Conservation (phyloP, 371 early-diverging fungal genomes). For the Mortierella sp. region DNA sequence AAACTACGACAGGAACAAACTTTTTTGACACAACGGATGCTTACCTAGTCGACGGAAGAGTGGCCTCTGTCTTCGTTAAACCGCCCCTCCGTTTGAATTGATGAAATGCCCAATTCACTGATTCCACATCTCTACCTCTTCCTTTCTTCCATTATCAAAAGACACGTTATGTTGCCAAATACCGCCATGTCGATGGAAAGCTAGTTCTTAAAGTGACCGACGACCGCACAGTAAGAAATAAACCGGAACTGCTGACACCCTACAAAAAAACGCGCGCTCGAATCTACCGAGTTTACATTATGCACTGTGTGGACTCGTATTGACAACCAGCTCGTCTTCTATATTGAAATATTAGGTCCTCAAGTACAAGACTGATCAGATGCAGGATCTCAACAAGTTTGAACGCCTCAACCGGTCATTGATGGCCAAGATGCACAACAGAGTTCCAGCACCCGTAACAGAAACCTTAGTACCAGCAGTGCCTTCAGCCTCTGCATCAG, state of each 20-base stretch:
- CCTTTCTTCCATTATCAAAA: slow-evolving; percentile 25
- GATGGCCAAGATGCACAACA: slow-evolving; percentile 81
- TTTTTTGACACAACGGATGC: neutral
- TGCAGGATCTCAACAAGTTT: slow-evolving; percentile 80
- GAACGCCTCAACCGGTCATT: slow-evolving; percentile 72
- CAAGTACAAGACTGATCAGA: slow-evolving; percentile 80
- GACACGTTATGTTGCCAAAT: slow-evolving; percentile 80
- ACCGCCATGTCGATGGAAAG: slow-evolving; percentile 78
- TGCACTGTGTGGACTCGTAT: too few relatives aligned
- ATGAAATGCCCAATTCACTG: neutral
- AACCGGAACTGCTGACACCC: neutral
- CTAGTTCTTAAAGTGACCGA: slow-evolving; percentile 83
- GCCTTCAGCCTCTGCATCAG: slow-evolving; percentile 4
- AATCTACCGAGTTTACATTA: neutral
- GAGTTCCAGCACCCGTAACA: slow-evolving; percentile 34
- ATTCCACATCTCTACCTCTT: neutral
- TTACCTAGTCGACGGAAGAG: neutral
- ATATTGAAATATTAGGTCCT: slow-evolving; percentile 61
- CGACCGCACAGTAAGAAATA: slow-evolving; percentile 67
- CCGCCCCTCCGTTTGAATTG: neutral
- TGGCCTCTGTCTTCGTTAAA: neutral
- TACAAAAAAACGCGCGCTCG: neutral
- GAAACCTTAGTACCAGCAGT: slow-evolving; percentile 4
- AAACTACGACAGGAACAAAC: neutral
- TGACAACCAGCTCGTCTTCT: neutral